Evolutionary conservation across 495 filamentous ascomycete genomes (phyloP), one percentile per base, ranked within the genome.

Genomic region (Tuber borchii): DNA sequence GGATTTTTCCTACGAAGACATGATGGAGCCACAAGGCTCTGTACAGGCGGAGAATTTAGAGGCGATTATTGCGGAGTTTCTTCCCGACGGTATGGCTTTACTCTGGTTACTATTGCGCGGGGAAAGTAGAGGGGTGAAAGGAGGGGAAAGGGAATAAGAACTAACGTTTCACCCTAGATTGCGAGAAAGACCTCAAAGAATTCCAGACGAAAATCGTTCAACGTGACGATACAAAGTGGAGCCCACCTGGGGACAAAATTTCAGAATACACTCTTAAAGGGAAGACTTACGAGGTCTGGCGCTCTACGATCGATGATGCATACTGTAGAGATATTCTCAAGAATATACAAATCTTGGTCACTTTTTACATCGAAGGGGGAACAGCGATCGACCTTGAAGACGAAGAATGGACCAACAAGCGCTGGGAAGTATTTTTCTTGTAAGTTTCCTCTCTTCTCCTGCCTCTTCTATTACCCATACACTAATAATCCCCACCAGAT

Each of bases 351-450:
- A 89, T 97, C 51, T 86, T 94, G 39, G 88, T 93, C n/a, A 90
- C 91, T 12, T 86, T 97, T 73, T 97, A 91, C 84, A 97, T 99
- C 76, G 95, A 99, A 84, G 95, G 93, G 37, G 96, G 93, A 45
- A 90, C 89, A 19, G 87, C 86, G 39, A 86, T 97, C 31, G 87
- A 90, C 14, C 84, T 92, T 19, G 88, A 95, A 68, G 93, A 96
- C 74, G 87, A 89, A 6, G 90, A 91, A 48, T 91, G 90, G 89
- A 88, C 88, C 10, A 84, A 93, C 10, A 87, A 90, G 73, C 88
- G 94, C 82, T 99, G 95, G 95, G 93, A 91, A 0, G 86, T 97
- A 31, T 98, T 91, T 84, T 92, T 97, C 76, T 84, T 88, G 4
- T 65, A 34, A 65, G 56, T 5, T 34, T 4, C 26, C 16, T 44